A percentile compares a stretch with the other conserved stretches of the same genome.
These are phyloP conservation scores for Eucalyptus polyanthemos DNA, from an alignment of 345 rosid species.

Conservation along the genomic window DNA sequence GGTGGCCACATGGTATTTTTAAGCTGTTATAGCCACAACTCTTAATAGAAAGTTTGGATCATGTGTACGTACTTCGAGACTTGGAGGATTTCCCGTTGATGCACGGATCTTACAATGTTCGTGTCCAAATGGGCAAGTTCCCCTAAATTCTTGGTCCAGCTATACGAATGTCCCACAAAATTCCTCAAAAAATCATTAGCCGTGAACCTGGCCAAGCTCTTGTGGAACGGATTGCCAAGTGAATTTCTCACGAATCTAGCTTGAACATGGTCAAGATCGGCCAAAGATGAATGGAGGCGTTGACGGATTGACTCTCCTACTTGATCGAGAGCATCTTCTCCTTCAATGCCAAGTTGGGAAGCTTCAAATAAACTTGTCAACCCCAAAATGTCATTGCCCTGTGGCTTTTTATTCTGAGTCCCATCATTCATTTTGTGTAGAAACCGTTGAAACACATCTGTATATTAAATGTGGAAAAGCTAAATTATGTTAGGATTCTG, in stretches of 20 bases:
- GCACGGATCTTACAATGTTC: not conserved
- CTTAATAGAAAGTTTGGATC: not conserved
- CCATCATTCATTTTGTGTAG: not conserved
- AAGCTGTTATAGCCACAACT: not conserved
- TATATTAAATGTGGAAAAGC: not conserved
- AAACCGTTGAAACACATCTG: slow-evolving; percentile 18
- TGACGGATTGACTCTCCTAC: not conserved
- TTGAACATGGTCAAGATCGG: not conserved
- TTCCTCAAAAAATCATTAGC: not conserved
- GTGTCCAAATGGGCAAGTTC: not conserved
- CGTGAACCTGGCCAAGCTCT: not conserved
- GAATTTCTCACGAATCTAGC: not conserved
- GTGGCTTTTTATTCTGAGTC: not conserved
- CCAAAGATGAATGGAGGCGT: not conserved
- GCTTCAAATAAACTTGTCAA: slow-evolving; percentile 40
- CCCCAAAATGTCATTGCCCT: not conserved
- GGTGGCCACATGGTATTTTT: not conserved
- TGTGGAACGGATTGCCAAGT: not conserved
- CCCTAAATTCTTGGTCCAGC: not conserved
- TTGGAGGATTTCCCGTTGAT: not conserved
- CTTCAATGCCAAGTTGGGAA: slow-evolving; percentile 25
- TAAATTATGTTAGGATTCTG: not conserved
- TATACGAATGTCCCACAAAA: not conserved
- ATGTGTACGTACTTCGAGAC: not conserved
- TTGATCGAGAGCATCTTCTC: slow-evolving; percentile 32